Percentiles rank a stretch among this genome's conserved stretches.
phyloP scores from a whole-genome alignment of 2,329 filamentous ascomycete genomes.

The Fusarium gaditjirri region DNA sequence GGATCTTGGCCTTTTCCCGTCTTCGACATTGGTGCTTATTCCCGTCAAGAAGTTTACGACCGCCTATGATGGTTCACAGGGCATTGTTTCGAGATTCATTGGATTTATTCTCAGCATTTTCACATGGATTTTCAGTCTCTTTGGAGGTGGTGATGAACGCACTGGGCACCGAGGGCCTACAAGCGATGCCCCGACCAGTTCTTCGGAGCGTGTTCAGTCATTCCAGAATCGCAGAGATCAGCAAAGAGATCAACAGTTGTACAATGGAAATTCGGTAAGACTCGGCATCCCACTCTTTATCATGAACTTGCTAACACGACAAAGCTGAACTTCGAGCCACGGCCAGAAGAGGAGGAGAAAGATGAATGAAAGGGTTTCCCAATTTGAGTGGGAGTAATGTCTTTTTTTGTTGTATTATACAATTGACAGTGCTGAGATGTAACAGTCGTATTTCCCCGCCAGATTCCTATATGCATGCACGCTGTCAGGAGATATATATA shows the following conservation, averaged over 20 bases:
- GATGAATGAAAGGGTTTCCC: slow-evolving; percentile 29
- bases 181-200: slow-evolving; percentile 17
- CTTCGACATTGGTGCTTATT: slow-evolving; percentile 83
- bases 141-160: slow-evolving; percentile 42
- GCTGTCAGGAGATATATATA: slow-evolving; percentile 32
- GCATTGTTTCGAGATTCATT: slow-evolving; percentile 47
- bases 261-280: slow-evolving; percentile 90
- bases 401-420: slow-evolving; percentile 45
- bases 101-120: slow-evolving; percentile 49
- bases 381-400: slow-evolving; percentile 43
- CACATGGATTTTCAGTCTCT: slow-evolving; percentile 49
- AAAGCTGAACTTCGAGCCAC: slow-evolving; percentile 76
- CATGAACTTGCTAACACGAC: slow-evolving; percentile 42
- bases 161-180: not conserved
- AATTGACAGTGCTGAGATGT: slow-evolving; percentile 42
- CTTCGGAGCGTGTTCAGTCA: slow-evolving; percentile 43
- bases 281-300: not conserved
- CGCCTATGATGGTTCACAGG: slow-evolving; percentile 53
- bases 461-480: slow-evolving; percentile 37
- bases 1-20: slow-evolving; percentile 79
- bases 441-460: slow-evolving; percentile 33
- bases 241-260: slow-evolving; percentile 75
- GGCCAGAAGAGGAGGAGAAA: slow-evolving; percentile 67
- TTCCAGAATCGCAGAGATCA: slow-evolving; percentile 62
- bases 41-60: slow-evolving; percentile 66